Conservation (phyloP, 192 early-diverging fungal genomes). For the Entomortierella parvispora region DNA sequence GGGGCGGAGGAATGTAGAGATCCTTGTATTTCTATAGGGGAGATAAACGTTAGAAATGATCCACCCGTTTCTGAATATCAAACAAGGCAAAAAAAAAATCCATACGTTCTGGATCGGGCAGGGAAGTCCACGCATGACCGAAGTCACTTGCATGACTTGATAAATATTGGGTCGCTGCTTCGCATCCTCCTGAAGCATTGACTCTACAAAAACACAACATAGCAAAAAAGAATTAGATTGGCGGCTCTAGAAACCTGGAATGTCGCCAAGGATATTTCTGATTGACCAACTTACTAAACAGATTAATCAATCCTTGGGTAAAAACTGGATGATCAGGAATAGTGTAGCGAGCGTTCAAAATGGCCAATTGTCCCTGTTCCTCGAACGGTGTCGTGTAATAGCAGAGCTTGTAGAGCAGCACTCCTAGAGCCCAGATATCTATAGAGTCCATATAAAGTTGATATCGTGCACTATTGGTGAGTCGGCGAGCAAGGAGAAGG, state of each 20-base stretch:
- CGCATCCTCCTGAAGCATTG: constrained; percentile 83
- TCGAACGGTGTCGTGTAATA: constrained; percentile 97
- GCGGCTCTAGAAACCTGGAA: background rate
- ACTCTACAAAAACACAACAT: constrained; percentile 34
- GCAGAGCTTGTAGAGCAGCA: constrained; percentile 95
- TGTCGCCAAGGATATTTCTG: background rate
- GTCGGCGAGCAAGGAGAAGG: constrained; percentile 13
- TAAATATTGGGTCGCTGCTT: constrained; percentile 82
- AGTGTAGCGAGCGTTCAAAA: constrained; percentile 86
- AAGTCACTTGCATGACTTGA: constrained; percentile 75
- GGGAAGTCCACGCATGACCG: constrained; percentile 65
- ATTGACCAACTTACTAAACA: constrained; percentile 62
- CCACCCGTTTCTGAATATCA: background rate
- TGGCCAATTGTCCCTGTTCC: constrained; percentile 85
- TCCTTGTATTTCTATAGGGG: constrained; percentile 49
- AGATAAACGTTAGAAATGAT: constrained; percentile 11
- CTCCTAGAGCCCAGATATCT: constrained; percentile 87
- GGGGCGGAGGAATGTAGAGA: constrained; percentile 2
- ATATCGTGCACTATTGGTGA: too few species aligned
- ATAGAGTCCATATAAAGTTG: too few species aligned
- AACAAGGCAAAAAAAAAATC: background rate
- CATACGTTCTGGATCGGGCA: constrained; percentile 76
- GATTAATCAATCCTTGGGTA: constrained; percentile 60
- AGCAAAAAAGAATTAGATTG: background rate
- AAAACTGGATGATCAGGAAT: constrained; percentile 82